These are phyloP conservation scores for Phytophthora citrophthora DNA, from an alignment of 352 stramenopile species.

Conservation along the genomic window DNA sequence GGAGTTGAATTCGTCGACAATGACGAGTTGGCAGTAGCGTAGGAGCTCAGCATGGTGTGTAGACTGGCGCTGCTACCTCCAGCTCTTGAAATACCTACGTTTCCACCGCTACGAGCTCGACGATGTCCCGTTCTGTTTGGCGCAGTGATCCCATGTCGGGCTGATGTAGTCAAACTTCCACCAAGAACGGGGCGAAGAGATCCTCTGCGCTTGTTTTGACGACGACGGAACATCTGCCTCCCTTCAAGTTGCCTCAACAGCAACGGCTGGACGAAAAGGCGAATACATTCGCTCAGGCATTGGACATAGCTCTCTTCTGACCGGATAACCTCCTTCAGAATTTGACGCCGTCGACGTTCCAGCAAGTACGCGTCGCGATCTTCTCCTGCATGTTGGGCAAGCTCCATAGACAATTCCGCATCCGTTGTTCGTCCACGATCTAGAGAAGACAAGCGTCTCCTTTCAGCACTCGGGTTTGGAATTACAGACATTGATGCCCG, in stretches of 20 bases:
- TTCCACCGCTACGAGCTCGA: slow-evolving; percentile 44
- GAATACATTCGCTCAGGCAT: slow-evolving; percentile 85
- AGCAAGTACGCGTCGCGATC: slow-evolving; percentile 63
- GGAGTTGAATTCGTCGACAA: slow-evolving; percentile 27
- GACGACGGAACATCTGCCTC: slow-evolving; percentile 65
- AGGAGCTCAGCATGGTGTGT: slow-evolving; percentile 45
- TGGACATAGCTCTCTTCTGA: slow-evolving; percentile 87
- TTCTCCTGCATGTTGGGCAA: slow-evolving; percentile 28
- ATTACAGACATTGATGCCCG: slow-evolving; percentile 35
- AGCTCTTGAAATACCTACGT: slow-evolving; percentile 38
- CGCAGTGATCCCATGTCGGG: slow-evolving; percentile 1
- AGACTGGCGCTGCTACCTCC: slow-evolving; percentile 59
- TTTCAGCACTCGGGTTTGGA: slow-evolving; percentile 12
- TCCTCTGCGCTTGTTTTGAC: slow-evolving; percentile 71
- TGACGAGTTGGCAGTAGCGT: slow-evolving; percentile 33
- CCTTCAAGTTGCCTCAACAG: slow-evolving; percentile 81
- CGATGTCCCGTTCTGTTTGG: slow-evolving; percentile 16
- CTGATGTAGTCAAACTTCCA: slow-evolving; percentile 24
- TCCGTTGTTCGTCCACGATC: slow-evolving; percentile 39
- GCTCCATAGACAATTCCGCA: slow-evolving; percentile 38
- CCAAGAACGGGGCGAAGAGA: slow-evolving; percentile 58
- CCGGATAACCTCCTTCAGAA: slow-evolving; percentile 85
- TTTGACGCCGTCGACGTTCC: slow-evolving; percentile 72
- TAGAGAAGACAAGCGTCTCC: slow-evolving; percentile 41
- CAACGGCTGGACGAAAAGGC: slow-evolving; percentile 82